Conservation (phyloP, 305 asterid genomes). For the Coffea humblotiana region DNA sequence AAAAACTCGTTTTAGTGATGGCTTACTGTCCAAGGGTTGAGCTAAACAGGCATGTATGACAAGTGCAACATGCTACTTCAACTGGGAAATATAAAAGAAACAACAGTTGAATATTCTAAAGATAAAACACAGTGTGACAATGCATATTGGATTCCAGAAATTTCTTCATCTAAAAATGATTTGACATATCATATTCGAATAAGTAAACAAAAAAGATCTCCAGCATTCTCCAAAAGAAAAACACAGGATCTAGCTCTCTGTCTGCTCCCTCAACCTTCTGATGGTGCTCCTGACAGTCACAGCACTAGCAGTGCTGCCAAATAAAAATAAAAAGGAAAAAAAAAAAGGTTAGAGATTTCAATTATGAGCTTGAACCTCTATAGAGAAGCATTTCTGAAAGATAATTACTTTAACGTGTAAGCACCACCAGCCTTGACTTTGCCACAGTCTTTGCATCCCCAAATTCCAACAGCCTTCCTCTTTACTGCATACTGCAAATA, state of each 20-base stretch:
- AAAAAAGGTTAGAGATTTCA: background rate
- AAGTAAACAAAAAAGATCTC: background rate
- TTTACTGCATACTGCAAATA: slow-evolving; percentile 39
- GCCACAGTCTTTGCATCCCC: slow-evolving; percentile 60
- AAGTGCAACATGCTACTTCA: background rate
- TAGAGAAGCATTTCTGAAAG: background rate
- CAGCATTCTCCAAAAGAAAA: background rate
- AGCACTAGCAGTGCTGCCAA: slow-evolving; percentile 79
- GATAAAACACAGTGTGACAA: background rate
- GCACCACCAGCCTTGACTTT: slow-evolving; percentile 60
- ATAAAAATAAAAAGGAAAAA: slow-evolving; percentile 2
- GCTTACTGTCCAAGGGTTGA: background rate
- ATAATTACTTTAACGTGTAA: slow-evolving; percentile 45
- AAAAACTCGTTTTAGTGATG: background rate
- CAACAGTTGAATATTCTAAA: background rate
- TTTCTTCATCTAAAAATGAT: slow-evolving; percentile 5
- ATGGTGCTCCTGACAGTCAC: slow-evolving; percentile 90
- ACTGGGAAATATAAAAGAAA: too few relatives aligned
- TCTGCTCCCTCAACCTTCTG: slow-evolving; percentile 86
- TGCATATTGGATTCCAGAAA: slow-evolving; percentile 11
- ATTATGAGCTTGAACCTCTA: background rate
- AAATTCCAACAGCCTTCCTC: slow-evolving; percentile 50
- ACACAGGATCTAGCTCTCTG: slow-evolving; percentile 57
- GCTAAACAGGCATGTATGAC: background rate
- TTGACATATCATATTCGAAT: background rate